phyloP scores from a whole-genome alignment of 495 filamentous ascomycete species.

The Aspergillus kassunensis region DNA sequence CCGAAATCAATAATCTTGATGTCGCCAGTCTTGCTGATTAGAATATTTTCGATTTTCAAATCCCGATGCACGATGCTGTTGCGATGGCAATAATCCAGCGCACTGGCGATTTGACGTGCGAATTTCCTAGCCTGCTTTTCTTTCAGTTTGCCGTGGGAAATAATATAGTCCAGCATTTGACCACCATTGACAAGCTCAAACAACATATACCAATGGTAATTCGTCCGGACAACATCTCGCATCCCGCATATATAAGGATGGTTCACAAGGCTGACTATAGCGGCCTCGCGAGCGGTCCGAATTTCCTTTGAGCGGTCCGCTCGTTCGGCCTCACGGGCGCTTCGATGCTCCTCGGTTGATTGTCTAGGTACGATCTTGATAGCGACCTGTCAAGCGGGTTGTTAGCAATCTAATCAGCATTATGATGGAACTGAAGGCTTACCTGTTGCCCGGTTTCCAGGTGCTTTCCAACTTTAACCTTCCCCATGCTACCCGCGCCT shows the following conservation, averaged over 20 bases:
- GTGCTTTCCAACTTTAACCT: constrained; percentile 84
- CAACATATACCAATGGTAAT: constrained; percentile 99
- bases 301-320: constrained; percentile 96
- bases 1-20: constrained; percentile 99
- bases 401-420: background rate
- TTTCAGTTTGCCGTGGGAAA: constrained; percentile 94
- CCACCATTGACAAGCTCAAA: constrained; percentile 99
- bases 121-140: constrained; percentile 99
- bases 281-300: constrained; percentile 90
- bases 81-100: constrained; percentile 97
- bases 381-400: constrained; percentile 61
- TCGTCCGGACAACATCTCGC: constrained; percentile 89
- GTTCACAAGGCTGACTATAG: constrained; percentile 90
- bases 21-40: constrained; percentile 98
- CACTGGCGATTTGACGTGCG: constrained; percentile 93
- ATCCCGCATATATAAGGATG: constrained; percentile 98
- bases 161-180: constrained; percentile 99
- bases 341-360: constrained; percentile 81
- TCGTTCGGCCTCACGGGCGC: constrained; percentile 72
- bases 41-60: constrained; percentile 98
- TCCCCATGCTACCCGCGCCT: constrained; percentile 96
- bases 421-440: constrained; percentile 19
- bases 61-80: constrained; percentile 99
- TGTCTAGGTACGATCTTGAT: constrained; percentile 97
- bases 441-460: constrained; percentile 79